Evolutionary conservation across 2,329 filamentous ascomycete species (phyloP), one percentile per base, ranked within the genome.

Genomic region (Aspergillus udagawae): DNA sequence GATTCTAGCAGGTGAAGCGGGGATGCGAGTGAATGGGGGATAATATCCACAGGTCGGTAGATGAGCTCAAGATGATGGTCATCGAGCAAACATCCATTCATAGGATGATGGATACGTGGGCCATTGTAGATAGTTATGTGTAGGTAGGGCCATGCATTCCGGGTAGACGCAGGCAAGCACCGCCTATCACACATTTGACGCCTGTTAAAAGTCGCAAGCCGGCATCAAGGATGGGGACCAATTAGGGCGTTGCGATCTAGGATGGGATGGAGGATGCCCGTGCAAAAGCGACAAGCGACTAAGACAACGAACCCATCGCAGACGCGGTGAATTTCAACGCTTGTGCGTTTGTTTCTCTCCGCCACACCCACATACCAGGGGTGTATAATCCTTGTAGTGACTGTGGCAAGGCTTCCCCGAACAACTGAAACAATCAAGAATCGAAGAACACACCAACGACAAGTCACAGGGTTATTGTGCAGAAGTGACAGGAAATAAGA

Each of bases 161-260:
- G 68, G 69, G 57, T 70, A 70, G 65, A 60, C 60, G 68, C 69
- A 71, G 66, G 57, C 54, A 58, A 58, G 57, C 60, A 47, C 64
- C 59, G 59, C 60, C 60, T 63, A 65, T 64, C 63, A 59, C 62
- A 63, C 66, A 63, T 64, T 61, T 55, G 63, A 60, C 67, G 68
- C 67, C 69, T 68, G 67, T 56, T 56, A 59, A 57, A 60, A 54
- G 55, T 57, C 61, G 58, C 51, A 60, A 60, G 49, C 55, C 63
- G 65, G 64, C 67, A 64, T 67, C 51, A 41, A 55, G 14, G 42
- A 56, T 51, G 41, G 14, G 60, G 53, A 54, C 63, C 63, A 65
- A 65, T 65, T 57, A 59, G 62, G 62, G 44, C 53, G 61, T 63
- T 62, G 53, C 59, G 55, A 54, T 51, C 52, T 57, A 51, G 52